Conservation (phyloP, 805 yeast genomes). For the Starmerella roubikii region DNA sequence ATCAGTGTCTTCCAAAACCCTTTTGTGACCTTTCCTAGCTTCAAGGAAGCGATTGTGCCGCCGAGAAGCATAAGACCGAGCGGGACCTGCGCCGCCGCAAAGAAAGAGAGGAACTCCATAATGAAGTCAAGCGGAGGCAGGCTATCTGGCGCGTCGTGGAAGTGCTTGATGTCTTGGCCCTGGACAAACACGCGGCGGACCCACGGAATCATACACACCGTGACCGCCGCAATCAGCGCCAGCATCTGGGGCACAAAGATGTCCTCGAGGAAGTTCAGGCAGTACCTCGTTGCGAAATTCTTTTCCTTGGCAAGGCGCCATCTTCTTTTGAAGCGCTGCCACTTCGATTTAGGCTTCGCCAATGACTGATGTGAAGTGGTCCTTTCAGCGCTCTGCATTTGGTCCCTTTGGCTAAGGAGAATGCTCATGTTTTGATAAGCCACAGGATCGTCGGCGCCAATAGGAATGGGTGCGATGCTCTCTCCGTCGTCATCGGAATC, state of each 20-base stretch:
- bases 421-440: constrained; percentile 6
- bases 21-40: constrained; percentile 43
- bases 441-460: constrained; percentile 3
- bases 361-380: neutral
- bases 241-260: constrained; percentile 54
- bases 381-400: too few species aligned
- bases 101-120: constrained; percentile 65
- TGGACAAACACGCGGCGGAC: constrained; percentile 51
- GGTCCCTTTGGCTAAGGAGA: neutral
- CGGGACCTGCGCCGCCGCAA: constrained; percentile 84
- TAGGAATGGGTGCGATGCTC: constrained; percentile 2
- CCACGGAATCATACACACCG: constrained; percentile 79
- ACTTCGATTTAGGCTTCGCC: neutral
- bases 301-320: constrained; percentile 15
- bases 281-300: constrained; percentile 8
- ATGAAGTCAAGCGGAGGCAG: constrained; percentile 72
- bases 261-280: constrained; percentile 33
- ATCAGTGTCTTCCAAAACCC: constrained; percentile 55
- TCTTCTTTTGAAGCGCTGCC: constrained; percentile 18
- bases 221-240: constrained; percentile 49
- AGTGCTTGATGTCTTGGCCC: constrained; percentile 30
- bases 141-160: constrained; percentile 71
- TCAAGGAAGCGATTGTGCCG: constrained; percentile 70
- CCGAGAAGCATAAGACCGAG: constrained; percentile 72
- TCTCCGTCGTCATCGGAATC: constrained; percentile 1